Evolutionary conservation across 805 yeast species (phyloP), one percentile per base, ranked within the genome.

Genomic region (Zygosaccharomyces pseudorouxii): DNA sequence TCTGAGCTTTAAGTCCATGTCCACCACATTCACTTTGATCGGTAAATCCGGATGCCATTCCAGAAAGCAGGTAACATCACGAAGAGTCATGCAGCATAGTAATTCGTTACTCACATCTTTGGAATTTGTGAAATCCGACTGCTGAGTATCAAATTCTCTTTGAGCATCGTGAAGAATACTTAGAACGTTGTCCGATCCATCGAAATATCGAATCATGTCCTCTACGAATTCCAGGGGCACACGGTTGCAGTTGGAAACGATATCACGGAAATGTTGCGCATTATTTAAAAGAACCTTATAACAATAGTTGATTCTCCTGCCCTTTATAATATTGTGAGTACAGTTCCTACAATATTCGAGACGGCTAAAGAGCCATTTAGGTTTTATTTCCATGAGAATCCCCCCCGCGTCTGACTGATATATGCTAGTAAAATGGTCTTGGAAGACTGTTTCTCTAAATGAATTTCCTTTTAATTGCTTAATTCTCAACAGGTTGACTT

Each of bases 1-100:
- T 11, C 58, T 65, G 2, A 78, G 74, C 58, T 80, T 80, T 42
- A 77, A 70, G 55, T 80, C 85, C 39, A 78, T 69, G 59, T 80
- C 85, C 33, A 78, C 74, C 11, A 80, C 64, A 6, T 49, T 55
- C 3, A 54, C 58, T 10, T 44, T 14, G 11, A 47, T 36, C 4
- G 36, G 55, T 1, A 39, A 39, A 3, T 20, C 33, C 2, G 47
- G 43, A 11, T 54, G 35, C 55, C 71, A 58, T 25, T 45, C 50
- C 5, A 71, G 38, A 48, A 70, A 70, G 6, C 70, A 57, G 0
- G 75, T 63, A 3, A 70, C 64, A 46, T 71, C 76, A 54, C 73
- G 54, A 14, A 72, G 50, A 1, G 72, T 58, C 76, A 72, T 71
- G 19, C 68, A 60, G 3, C 57, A 38, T 16, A 60, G 50, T 6